These are phyloP conservation scores for Oryza glumipatula DNA, from an alignment of 176 grass and related monocot genomes.

Conservation along the genomic window DNA sequence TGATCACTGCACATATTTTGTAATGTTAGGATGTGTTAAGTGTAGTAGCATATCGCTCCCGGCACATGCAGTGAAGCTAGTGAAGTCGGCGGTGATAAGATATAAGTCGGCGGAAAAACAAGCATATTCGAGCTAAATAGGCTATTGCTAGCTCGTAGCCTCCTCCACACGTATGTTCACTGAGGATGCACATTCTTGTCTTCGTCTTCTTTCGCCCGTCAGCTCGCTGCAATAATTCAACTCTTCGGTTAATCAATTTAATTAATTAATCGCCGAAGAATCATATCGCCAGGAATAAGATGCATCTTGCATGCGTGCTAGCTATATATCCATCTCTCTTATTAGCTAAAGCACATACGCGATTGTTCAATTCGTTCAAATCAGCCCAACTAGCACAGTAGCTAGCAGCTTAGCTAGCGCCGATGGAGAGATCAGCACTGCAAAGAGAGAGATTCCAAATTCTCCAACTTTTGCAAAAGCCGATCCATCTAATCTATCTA, in stretches of 20 bases:
- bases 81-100: background rate
- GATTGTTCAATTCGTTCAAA: background rate
- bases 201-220: background rate
- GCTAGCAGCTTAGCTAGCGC: no score
- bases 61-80: no score
- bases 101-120: background rate
- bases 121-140: background rate
- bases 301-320: background rate
- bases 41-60: no score
- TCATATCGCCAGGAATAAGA: background rate
- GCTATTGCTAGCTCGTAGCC: no score
- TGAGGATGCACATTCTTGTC: background rate
- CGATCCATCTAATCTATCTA: background rate
- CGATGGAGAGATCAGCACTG: background rate
- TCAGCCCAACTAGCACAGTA: background rate
- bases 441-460: conserved; percentile 5
- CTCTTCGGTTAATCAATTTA: background rate
- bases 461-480: background rate
- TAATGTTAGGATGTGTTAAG: no score
- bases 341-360: background rate
- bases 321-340: background rate
- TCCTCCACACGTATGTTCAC: no score
- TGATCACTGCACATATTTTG: no score
- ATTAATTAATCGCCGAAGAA: background rate
- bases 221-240: background rate